Evolutionary conservation across 331 rosid species (phyloP).

Genomic region (Malus hybrid): DNA sequence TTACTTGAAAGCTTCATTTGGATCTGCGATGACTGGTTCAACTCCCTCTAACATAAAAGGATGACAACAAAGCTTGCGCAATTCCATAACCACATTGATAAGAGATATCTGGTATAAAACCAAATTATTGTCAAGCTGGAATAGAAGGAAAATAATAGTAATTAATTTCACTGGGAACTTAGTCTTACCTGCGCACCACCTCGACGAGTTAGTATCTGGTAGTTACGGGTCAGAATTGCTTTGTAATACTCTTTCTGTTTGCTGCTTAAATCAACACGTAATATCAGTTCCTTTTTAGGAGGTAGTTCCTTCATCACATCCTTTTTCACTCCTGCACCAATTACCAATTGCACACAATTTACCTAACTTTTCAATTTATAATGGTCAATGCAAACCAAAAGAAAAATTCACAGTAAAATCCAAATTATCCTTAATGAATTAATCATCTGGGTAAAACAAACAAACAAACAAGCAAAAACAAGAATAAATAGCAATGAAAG

Average conservation of each 20-base stretch:
- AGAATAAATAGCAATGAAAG: not conserved
- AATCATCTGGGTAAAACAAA: not conserved
- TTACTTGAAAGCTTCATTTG: constrained; percentile 73
- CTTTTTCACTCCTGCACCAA: constrained; percentile 82
- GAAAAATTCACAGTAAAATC: not conserved
- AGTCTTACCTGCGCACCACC: constrained; percentile 91
- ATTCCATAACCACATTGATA: constrained; percentile 96
- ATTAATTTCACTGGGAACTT: not conserved
- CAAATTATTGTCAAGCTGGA: constrained; percentile 6
- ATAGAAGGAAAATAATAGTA: not conserved
- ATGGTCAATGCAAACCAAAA: not conserved
- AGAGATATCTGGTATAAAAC: constrained; percentile 71
- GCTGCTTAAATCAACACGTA: constrained; percentile 86
- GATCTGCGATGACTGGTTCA: constrained; percentile 82
- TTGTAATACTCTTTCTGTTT: constrained; percentile 96
- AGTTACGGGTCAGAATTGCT: constrained; percentile 96
- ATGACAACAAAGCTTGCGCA: constrained; percentile 98
- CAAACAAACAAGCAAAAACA: not conserved
- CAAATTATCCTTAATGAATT: not conserved
- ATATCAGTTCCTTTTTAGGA: constrained; percentile 93
- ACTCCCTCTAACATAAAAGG: constrained; percentile 97
- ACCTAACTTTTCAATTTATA: not conserved
- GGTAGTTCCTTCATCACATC: constrained; percentile 99
- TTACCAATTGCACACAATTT: constrained; percentile 11
- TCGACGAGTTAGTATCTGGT: constrained; percentile 87